Conservation (phyloP, 129 eudicot genomes). For the Saposhnikovia divaricata region DNA sequence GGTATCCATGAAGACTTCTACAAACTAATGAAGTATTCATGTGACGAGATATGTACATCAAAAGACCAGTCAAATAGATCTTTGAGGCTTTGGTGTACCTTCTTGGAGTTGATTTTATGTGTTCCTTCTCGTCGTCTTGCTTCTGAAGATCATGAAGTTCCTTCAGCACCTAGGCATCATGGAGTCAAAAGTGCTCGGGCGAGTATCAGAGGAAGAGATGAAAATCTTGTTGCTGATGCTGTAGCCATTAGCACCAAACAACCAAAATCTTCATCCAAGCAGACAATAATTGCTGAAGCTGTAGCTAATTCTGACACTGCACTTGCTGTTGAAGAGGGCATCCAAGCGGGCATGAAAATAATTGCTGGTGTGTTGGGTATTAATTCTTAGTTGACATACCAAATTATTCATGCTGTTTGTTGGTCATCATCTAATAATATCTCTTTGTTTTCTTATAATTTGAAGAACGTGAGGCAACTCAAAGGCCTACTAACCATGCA, state of each 20-base stretch:
- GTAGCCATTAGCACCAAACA: slow-evolving; percentile 34
- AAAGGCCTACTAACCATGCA: slow-evolving; percentile 28
- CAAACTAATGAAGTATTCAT: slow-evolving; percentile 70
- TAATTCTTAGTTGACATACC: neutral
- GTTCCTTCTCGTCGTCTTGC: slow-evolving; percentile 39
- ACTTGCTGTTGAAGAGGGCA: slow-evolving; percentile 26
- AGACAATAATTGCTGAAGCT: slow-evolving; percentile 16
- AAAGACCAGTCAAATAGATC: slow-evolving; percentile 77
- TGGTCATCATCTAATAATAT: neutral
- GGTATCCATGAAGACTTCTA: slow-evolving; percentile 72
- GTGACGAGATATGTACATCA: slow-evolving; percentile 75
- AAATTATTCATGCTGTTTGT: neutral
- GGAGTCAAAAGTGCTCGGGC: neutral
- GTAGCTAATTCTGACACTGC: slow-evolving; percentile 27
- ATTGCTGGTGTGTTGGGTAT: slow-evolving; percentile 14
- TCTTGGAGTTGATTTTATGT: slow-evolving; percentile 81
- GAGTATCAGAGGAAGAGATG: neutral
- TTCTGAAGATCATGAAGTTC: slow-evolving; percentile 37
- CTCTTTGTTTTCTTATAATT: neutral
- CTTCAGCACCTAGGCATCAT: slow-evolving; percentile 5
- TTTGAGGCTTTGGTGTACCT: slow-evolving; percentile 75
- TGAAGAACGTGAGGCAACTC: slow-evolving; percentile 51
- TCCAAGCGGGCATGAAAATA: slow-evolving; percentile 27
- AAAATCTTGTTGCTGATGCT: slow-evolving; percentile 25
- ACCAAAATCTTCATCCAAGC: slow-evolving; percentile 28